Conservation (phyloP, 495 filamentous ascomycete species). For the Penicillium bovifimosum region DNA sequence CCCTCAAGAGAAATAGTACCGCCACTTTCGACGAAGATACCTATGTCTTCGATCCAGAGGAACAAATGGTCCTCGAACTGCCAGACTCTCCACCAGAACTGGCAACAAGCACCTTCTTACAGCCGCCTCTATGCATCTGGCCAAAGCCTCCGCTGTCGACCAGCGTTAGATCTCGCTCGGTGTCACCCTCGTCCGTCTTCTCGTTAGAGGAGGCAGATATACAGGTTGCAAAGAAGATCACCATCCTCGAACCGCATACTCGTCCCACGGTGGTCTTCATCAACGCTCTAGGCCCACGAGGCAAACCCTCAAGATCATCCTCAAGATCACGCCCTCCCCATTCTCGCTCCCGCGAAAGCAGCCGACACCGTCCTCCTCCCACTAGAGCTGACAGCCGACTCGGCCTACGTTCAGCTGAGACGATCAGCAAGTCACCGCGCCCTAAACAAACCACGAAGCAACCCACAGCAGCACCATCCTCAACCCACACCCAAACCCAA, state of each 20-base stretch:
- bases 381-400: constrained; percentile 13
- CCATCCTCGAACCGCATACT: constrained; percentile 28
- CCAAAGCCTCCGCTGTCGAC: constrained; percentile 17
- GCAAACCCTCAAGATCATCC: constrained; percentile 12
- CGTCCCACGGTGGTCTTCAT: constrained; percentile 38
- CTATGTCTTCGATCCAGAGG: constrained; percentile 35
- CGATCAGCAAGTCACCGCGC: not conserved
- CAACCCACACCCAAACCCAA: not conserved
- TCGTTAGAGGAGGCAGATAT: constrained; percentile 36
- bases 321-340: constrained; percentile 5
- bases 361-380: constrained; percentile 14
- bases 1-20: constrained; percentile 37
- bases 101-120: constrained; percentile 32
- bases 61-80: constrained; percentile 38
- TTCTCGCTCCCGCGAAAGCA: constrained; percentile 15
- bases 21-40: constrained; percentile 31
- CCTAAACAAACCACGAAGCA: not conserved
- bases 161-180: constrained; percentile 21
- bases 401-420: constrained; percentile 2
- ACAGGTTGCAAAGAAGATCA: constrained; percentile 35
- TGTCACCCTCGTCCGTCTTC: constrained; percentile 29
- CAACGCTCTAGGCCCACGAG: constrained; percentile 21
- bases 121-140: constrained; percentile 31
- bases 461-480: not conserved
- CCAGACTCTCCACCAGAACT: constrained; percentile 29